Evolutionary conservation across 2,329 filamentous ascomycete species (phyloP).

Genomic region (Lasiodiplodia theobromae): DNA sequence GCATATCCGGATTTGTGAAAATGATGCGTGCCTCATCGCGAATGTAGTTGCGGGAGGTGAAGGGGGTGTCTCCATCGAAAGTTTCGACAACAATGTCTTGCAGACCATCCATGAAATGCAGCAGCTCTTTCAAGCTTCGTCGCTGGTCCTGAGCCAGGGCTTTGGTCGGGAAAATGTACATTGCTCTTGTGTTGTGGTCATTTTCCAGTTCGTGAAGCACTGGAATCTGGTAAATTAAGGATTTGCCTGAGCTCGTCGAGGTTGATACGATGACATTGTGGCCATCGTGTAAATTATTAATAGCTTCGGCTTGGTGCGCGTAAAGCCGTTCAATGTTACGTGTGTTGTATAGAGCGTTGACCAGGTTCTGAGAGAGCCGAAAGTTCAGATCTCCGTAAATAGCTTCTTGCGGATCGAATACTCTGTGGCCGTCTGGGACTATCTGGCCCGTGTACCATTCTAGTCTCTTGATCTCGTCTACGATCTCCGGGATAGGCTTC

Average conservation of each 20-base stretch:
- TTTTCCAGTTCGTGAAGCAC: constrained; percentile 86
- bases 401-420: constrained; percentile 84
- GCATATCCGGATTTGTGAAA: constrained; percentile 98
- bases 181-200: constrained; percentile 78
- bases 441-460: constrained; percentile 94
- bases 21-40: constrained; percentile 90
- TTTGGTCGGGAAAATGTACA: constrained; percentile 99
- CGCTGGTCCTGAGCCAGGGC: constrained; percentile 94
- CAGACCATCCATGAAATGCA: constrained; percentile 79
- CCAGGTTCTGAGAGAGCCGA: constrained; percentile 83
- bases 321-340: constrained; percentile 86
- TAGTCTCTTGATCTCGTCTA: constrained; percentile 80
- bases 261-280: constrained; percentile 91
- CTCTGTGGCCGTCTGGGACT: constrained; percentile 88
- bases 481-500: constrained; percentile 81
- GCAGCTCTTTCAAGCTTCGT: constrained; percentile 83
- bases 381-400: constrained; percentile 87
- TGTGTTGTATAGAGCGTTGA: constrained; percentile 96
- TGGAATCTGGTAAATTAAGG: constrained; percentile 95
- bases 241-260: constrained; percentile 96
- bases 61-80: constrained; percentile 93
- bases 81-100: constrained; percentile 84
- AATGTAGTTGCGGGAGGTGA: constrained; percentile 77
- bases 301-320: constrained; percentile 89
- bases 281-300: constrained; percentile 84